Evolutionary conservation across 2,329 filamentous ascomycete genomes (phyloP).

Genomic region (Nigrograna mackinnonii): DNA sequence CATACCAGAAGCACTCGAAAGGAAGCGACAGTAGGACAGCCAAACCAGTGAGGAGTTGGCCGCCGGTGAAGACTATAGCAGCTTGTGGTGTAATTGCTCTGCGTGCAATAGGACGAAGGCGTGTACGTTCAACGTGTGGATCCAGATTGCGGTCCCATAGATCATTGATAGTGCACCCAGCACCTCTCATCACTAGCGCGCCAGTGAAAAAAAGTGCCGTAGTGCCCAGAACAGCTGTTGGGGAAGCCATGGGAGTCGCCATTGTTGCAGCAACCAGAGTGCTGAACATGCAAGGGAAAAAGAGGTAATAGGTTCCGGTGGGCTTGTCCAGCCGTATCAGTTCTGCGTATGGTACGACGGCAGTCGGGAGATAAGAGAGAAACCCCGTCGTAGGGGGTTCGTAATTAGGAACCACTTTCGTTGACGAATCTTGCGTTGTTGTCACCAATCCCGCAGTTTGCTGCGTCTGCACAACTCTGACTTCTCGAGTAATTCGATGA

Average conservation of each 20-base stretch:
- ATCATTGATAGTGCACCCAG: conserved; percentile 88
- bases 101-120: conserved; percentile 78
- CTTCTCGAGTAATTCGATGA: too few relatives aligned
- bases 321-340: conserved; percentile 82
- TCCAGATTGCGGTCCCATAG: conserved; percentile 89
- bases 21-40: conserved; percentile 79
- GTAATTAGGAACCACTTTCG: conserved; percentile 60
- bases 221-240: conserved; percentile 66
- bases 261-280: conserved; percentile 79
- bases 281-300: conserved; percentile 83
- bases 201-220: conserved; percentile 72
- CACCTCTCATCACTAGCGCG: conserved; percentile 82
- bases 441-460: too few relatives aligned
- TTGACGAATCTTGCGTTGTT: too few relatives aligned
- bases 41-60: conserved; percentile 73
- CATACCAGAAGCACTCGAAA: conserved; percentile 73
- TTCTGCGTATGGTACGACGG: conserved; percentile 80
- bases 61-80: conserved; percentile 75
- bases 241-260: conserved; percentile 62
- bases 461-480: too few relatives aligned
- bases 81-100: conserved; percentile 73
- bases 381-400: conserved; percentile 72
- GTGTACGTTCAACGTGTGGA: conserved; percentile 75
- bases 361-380: conserved; percentile 68
- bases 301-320: conserved; percentile 81